These are phyloP conservation scores for Phoma sp. DNA, from an alignment of 2,329 filamentous ascomycete genomes.

Conservation along the genomic window DNA sequence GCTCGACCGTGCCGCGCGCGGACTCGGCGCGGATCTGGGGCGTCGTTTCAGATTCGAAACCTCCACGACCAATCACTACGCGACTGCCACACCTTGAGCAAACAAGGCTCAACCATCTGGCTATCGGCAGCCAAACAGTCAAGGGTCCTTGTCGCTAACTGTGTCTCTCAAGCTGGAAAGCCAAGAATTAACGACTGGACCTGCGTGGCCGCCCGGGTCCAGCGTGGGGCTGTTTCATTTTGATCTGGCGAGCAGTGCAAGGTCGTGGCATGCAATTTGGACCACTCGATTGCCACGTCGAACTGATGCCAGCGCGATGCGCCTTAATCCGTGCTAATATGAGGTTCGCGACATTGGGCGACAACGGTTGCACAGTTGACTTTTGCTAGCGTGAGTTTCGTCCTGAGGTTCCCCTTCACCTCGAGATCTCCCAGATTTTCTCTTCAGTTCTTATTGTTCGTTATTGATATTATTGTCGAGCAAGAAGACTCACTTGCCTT, in stretches of 20 bases:
- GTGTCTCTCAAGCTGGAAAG: slow-evolving; percentile 10
- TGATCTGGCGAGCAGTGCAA: slow-evolving; percentile 2
- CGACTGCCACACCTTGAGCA: slow-evolving; percentile 35
- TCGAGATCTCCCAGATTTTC: slow-evolving; percentile 24
- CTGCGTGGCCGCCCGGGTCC: slow-evolving; percentile 13
- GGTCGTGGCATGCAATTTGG: slow-evolving; percentile 32
- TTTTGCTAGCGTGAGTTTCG: slow-evolving; percentile 24
- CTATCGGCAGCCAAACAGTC: slow-evolving; percentile 23
- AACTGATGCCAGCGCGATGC: slow-evolving; percentile 36
- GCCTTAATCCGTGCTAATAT: slow-evolving; percentile 37
- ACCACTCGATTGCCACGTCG: slow-evolving; percentile 40
- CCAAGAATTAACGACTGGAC: slow-evolving; percentile 24
- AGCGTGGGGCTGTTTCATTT: slow-evolving; percentile 40
- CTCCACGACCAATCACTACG: slow-evolving; percentile 44
- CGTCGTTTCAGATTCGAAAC: slow-evolving; percentile 27
- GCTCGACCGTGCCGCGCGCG: slow-evolving; percentile 12
- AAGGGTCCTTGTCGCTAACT: slow-evolving; percentile 10
- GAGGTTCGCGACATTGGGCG: slow-evolving; percentile 35
- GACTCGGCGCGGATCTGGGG: slow-evolving; percentile 14
- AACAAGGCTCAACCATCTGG: slow-evolving; percentile 35
- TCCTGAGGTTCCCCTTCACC: slow-evolving; percentile 30
- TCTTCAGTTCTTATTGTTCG: slow-evolving; percentile 40
- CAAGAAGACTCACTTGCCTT: slow-evolving; percentile 41
- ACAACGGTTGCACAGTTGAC: slow-evolving; percentile 18
- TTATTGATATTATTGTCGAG: slow-evolving; percentile 48